Base-by-base conservation (phyloP, 1,284 basidiomycete species). In the Papiliotrema laurentii region DNA sequence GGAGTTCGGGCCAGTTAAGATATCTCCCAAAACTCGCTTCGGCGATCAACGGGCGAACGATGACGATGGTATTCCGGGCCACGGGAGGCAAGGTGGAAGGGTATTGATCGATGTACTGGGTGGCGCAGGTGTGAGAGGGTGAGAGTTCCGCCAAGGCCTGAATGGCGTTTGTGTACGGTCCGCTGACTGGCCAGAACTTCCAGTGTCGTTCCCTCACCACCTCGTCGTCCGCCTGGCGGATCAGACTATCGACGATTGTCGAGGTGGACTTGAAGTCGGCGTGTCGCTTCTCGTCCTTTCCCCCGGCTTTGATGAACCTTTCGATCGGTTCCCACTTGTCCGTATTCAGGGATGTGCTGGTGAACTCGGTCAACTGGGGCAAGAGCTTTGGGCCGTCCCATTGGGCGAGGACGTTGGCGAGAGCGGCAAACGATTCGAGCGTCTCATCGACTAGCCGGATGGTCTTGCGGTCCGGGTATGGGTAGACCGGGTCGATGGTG, bases 241-340 rank as follows among this genome's bases (percentile, higher is more conserved):
- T 42, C 28, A 45, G 38, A 22, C 21, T 26, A 11, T 43, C 26
- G 43, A 55, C 18, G 45, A 56, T 47, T 42, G 45, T 36, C 50
- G 49, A 25, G 37, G 54, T 31, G 53, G 45, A 7, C 19, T 39
- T 22, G 19, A 38, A 46, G n/a, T 46, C 25, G n/a, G 18, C 11
- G 25, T 39, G 39, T 11, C 45, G 22, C 14, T 3, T 11, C 25
- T 9, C 25, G 21, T 35, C 36, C 19, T 37, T 39, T 3, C 13
- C 19, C 6, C 45, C 45, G 13, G 36, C 35, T 13, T 21, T 22
- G 21, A 46, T 46, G 26, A 28, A 36, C 25, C 31, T 25, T 22
- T 46, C 45, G 16, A 46, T 46, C 18, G 34, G 36, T 7, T 46
- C 45, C 45, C 45, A 46, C 21, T 46, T 46, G 22, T 46, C 45